Percentiles rank a stretch among this genome's conserved stretches.
These are phyloP conservation scores for Postia placenta DNA, from an alignment of 768 basidiomycete species.

Conservation along the genomic window DNA sequence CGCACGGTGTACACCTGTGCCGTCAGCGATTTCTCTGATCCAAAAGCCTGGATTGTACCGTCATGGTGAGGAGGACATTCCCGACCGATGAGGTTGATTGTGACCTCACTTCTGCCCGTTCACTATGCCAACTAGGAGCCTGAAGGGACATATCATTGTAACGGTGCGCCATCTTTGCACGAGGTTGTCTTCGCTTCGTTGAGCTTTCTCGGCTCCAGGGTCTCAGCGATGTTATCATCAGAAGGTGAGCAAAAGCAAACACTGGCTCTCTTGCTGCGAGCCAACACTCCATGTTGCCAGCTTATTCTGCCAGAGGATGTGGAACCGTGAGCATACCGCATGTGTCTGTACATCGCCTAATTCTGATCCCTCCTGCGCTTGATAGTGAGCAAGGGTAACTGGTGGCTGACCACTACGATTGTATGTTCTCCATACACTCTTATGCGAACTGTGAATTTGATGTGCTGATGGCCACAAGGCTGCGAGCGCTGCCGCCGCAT, in stretches of 20 bases:
- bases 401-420: constrained; percentile 13
- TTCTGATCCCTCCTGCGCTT: background rate
- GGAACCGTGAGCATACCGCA: constrained; percentile 14
- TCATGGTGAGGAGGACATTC: constrained; percentile 15
- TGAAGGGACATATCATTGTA: constrained; percentile 10
- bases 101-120: background rate
- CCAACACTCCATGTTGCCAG: constrained; percentile 5
- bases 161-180: constrained; percentile 4
- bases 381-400: constrained; percentile 17
- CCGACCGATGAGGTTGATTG: background rate
- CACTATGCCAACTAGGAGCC: too few relatives aligned
- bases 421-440: constrained; percentile 8
- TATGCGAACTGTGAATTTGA: too few relatives aligned
- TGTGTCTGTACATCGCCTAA: background rate
- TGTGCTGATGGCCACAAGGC: background rate
- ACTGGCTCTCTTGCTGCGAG: background rate
- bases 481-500: background rate
- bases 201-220: constrained; percentile 11
- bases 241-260: too few relatives aligned
- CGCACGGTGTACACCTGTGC: constrained; percentile 18
- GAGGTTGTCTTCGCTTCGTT: background rate
- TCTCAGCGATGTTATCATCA: constrained; percentile 18
- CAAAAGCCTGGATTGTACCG: constrained; percentile 9
- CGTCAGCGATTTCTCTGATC: constrained; percentile 19
- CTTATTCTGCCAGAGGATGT: constrained; percentile 20